Evolutionary conservation across 148 eudicot genomes (phyloP).

Genomic region (Amaranthus cruentus): DNA sequence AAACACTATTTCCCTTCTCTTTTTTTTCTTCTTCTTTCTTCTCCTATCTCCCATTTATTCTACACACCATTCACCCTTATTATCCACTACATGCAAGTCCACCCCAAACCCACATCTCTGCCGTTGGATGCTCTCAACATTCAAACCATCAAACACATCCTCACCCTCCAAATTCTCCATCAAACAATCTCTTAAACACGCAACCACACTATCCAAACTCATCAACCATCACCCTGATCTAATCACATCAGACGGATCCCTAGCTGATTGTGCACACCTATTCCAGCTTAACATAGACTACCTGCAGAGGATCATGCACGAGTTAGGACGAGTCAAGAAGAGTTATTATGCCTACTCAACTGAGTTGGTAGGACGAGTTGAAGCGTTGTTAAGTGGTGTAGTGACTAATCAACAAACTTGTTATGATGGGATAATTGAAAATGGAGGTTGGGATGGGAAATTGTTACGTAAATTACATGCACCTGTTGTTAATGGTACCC

Average conservation of each 20-base stretch:
- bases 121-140: slow-evolving; percentile 18
- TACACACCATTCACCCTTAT: background rate
- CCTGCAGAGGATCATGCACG: slow-evolving; percentile 8
- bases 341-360: background rate
- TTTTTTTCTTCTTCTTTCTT: background rate
- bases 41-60: no score
- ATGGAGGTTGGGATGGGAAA: background rate
- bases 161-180: slow-evolving; percentile 13
- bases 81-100: slow-evolving; percentile 17
- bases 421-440: slow-evolving; percentile 14
- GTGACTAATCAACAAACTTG: slow-evolving; percentile 17
- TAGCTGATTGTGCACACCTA: slow-evolving; percentile 13
- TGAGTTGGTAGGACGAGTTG: slow-evolving; percentile 9
- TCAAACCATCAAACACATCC: background rate
- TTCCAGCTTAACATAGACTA: slow-evolving; percentile 19
- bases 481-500: slow-evolving; percentile 16
- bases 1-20: background rate
- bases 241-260: background rate
- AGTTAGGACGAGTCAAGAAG: background rate
- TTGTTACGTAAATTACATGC: background rate
- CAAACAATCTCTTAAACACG: slow-evolving; percentile 13
- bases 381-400: slow-evolving; percentile 13
- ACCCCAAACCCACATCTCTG: slow-evolving; percentile 14
- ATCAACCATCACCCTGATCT: background rate
- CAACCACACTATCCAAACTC: slow-evolving; percentile 1